Conservation (phyloP, 495 filamentous ascomycete genomes). For the Aspergillus sclerotiicarbonarius region DNA sequence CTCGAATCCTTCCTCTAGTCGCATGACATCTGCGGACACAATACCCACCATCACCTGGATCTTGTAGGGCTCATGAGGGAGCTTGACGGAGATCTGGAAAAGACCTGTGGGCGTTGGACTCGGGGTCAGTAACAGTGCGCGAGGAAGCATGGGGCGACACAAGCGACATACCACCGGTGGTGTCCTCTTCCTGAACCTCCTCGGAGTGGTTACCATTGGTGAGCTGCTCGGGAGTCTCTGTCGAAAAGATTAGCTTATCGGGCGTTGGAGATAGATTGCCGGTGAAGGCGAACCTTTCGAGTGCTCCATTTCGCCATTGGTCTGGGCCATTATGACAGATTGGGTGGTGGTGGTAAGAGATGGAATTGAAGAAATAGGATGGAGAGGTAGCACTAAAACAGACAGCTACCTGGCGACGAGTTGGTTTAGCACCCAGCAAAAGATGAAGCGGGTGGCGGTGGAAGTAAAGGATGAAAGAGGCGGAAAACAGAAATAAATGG, state of each 20-base stretch:
- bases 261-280: neutral
- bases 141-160: neutral
- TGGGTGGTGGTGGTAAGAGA: conserved; percentile 19
- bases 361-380: conserved; percentile 17
- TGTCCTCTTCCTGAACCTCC: conserved; percentile 38
- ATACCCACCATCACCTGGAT: conserved; percentile 75
- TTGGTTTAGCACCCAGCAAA: conserved; percentile 13
- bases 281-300: conserved; percentile 38
- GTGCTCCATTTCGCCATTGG: conserved; percentile 44
- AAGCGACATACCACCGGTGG: conserved; percentile 36
- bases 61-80: conserved; percentile 76
- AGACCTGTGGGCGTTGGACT: conserved; percentile 44
- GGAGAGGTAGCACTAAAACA: conserved; percentile 16
- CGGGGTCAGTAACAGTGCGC: neutral
- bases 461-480: conserved; percentile 25
- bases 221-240: conserved; percentile 40
- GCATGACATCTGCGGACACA: conserved; percentile 10
- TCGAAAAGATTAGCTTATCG: conserved; percentile 22
- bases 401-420: conserved; percentile 13
- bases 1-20: neutral
- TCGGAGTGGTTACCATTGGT: conserved; percentile 36
- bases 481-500: conserved; percentile 28
- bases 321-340: conserved; percentile 38
- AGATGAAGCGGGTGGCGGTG: conserved; percentile 5
- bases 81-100: conserved; percentile 77